Evolutionary conservation across 2,329 filamentous ascomycete genomes (phyloP), one percentile per base, ranked within the genome.

Genomic region (Dendrostoma leiphaemia): DNA sequence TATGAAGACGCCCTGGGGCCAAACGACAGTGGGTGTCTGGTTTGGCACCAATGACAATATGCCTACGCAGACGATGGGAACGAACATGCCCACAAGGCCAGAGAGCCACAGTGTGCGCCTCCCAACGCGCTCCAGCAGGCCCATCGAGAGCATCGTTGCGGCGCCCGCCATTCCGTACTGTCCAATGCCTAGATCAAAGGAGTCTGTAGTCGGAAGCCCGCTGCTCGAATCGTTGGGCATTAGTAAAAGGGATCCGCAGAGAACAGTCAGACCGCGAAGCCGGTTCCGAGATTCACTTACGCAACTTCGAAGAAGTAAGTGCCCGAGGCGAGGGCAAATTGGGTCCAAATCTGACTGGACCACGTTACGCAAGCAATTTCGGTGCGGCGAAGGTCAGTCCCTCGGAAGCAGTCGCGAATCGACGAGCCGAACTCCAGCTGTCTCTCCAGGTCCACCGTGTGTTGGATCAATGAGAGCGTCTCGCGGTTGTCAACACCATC

Each of bases 291-390:
- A 7, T 41, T 13, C 15, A 43, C 37, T 23, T 44, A 51, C 38
- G 38, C 48, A 10, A 51, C 37, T 15, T 49, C 47, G 26, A 49
- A 49, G 24, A 49, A 49, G 6, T 49, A 49, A 10, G 47, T 49
- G 24, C 47, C 47, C n/a, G 47, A 49, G 10, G 47, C 47, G 9
- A 49, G 26, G 3, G 48, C 48, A 15, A 51, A 51, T 28, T 51
- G 48, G 3, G 37, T 51, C 48, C 37, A 44, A n/a, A 51, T 51
- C 19, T 51, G 48, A 10, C 37, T 51, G 19, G 38, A 43, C 48
- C 48, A 73, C 4, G 71, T 65, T 5, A 73, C 64, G 35, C 69
- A 71, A 53, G 71, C 56, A 21, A 64, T 64, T 41, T 62, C 61
- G 10, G 62, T 64, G 4, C 62, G 58, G 4, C 62, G 58, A 8